phyloP scores from a whole-genome alignment of 257 asterid species.

The Nicotiana attenuata region DNA sequence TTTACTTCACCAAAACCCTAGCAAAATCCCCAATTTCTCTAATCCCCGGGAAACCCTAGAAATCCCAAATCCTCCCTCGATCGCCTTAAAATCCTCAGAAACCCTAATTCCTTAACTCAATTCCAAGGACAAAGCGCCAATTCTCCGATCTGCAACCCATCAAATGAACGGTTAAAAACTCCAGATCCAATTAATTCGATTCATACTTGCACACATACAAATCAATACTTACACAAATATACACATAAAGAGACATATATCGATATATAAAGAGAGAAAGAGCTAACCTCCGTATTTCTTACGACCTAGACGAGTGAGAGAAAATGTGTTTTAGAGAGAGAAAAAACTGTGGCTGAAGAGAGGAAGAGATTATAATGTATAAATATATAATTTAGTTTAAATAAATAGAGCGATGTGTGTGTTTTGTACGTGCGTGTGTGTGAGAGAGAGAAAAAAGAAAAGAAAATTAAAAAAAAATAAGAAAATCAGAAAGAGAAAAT shows the following conservation, averaged over 20 bases:
- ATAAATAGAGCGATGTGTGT: conserved; percentile 6
- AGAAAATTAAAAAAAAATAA: neutral
- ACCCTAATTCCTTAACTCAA: conserved; percentile 13
- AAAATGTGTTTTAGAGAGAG: conserved; percentile 22
- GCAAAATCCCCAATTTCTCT: conserved; percentile 14
- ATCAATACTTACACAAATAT: neutral
- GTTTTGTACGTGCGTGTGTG: neutral
- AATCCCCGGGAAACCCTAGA: conserved; percentile 19
- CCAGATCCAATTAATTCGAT: conserved; percentile 23
- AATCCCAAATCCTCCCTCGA: conserved; percentile 21
- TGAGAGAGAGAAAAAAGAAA: neutral
- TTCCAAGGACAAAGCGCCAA: conserved; percentile 19
- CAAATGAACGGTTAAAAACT: conserved; percentile 4
- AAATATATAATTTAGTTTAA: conserved; percentile 6
- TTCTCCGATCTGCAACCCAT: conserved; percentile 26
- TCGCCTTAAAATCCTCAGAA: conserved; percentile 2
- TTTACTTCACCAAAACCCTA: conserved; percentile 13
- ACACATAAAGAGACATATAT: neutral
- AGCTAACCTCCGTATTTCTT: conserved; percentile 21
- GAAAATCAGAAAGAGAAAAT: neutral
- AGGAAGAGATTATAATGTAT: neutral
- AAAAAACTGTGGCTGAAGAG: conserved; percentile 20
- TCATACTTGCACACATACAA: neutral
- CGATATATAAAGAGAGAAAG: neutral
- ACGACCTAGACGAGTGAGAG: conserved; percentile 8